A percentile compares a stretch with the other conserved stretches of the same genome.
Evolutionary conservation across 176 grass and related monocot genomes (phyloP).

Genomic region (Ananas comosus): DNA sequence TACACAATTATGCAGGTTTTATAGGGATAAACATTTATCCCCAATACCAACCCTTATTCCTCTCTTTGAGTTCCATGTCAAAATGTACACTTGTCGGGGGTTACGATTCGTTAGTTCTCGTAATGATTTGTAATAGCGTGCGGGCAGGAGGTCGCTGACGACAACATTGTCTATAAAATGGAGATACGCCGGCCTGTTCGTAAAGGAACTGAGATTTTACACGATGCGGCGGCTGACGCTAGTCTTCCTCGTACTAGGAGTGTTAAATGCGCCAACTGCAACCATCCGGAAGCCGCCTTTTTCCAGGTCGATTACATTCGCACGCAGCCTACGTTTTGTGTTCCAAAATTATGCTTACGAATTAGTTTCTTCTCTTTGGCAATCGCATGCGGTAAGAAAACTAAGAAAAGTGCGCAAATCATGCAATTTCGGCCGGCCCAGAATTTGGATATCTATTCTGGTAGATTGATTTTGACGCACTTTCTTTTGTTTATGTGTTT

Average conservation of each 20-base stretch:
- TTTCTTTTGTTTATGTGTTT: too few species aligned
- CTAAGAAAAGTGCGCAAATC: too few species aligned
- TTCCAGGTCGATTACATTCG: constrained; percentile 42
- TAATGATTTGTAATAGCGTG: neutral
- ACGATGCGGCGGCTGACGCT: constrained; percentile 61
- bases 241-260: constrained; percentile 74
- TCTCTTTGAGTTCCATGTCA: too few species aligned
- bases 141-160: constrained; percentile 46
- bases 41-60: too few species aligned
- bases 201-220: constrained; percentile 41
- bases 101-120: neutral
- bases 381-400: too few species aligned
- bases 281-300: constrained; percentile 71
- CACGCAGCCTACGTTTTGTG: neutral
- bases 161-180: constrained; percentile 75
- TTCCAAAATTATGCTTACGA: neutral
- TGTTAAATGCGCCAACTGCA: constrained; percentile 65
- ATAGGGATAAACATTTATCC: too few species aligned
- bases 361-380: too few species aligned
- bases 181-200: constrained; percentile 45
- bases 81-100: too few species aligned
- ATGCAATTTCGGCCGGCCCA: too few species aligned
- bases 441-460: too few species aligned
- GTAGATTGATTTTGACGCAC: too few species aligned
- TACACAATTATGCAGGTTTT: too few species aligned